Percentiles rank a stretch among this genome's conserved stretches.
Conservation (phyloP, 352 stramenopile genomes). For the Globisporangium takayamanum region DNA sequence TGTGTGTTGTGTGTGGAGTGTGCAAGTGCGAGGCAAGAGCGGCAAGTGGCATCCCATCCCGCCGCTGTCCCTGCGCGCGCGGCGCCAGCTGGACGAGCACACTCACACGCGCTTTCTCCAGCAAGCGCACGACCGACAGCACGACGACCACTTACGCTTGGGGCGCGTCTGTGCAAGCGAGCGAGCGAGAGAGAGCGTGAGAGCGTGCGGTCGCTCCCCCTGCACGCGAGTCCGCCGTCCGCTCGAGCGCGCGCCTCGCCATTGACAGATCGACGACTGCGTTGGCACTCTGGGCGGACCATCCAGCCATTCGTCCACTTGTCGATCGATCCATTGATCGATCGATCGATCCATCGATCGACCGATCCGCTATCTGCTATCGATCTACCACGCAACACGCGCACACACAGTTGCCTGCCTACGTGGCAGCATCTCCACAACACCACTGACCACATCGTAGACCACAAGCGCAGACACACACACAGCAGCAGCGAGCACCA, state of each 20-base stretch:
- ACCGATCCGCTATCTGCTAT: no score
- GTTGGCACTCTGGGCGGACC: no score
- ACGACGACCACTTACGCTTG: no score
- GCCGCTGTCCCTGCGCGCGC: not conserved
- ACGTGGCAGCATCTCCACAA: not conserved
- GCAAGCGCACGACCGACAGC: not conserved
- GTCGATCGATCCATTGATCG: not conserved
- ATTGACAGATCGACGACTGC: no score
- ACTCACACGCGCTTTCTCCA: constrained; percentile 7
- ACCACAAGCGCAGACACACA: not conserved
- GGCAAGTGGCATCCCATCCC: not conserved
- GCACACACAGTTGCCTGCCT: no score
- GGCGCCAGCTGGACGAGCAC: not conserved
- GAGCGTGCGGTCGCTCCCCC: not conserved
- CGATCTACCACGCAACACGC: no score
- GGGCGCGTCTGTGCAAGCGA: not conserved
- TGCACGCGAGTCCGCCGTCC: not conserved
- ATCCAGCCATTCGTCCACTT: no score
- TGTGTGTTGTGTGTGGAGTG: not conserved
- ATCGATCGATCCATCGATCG: not conserved
- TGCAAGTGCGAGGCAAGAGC: no score
- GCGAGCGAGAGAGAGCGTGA: not conserved
- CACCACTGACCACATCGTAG: not conserved
- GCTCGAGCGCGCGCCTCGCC: no score
- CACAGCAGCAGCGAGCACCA: constrained; percentile 12